Percentiles rank a stretch among this genome's conserved stretches.
phyloP scores from a whole-genome alignment of 768 basidiomycete species.

The Lentinula boryana region DNA sequence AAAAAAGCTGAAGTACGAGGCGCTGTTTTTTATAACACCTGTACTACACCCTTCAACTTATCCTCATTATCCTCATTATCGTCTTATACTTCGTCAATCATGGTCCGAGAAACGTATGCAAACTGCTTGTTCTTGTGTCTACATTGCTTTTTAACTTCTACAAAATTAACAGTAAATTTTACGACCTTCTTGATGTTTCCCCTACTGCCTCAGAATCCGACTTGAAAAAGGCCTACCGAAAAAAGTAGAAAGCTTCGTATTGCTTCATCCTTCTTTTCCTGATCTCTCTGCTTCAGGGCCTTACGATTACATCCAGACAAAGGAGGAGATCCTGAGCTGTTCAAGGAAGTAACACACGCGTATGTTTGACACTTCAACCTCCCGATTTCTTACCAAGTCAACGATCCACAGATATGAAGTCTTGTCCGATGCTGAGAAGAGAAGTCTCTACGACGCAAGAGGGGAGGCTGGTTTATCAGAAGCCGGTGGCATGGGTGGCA shows the following conservation, averaged over 20 bases:
- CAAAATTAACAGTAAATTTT: constrained; percentile 60
- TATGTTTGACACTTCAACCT: constrained; percentile 36
- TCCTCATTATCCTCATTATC: not conserved
- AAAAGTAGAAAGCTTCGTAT: constrained; percentile 50
- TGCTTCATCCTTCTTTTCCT: constrained; percentile 6
- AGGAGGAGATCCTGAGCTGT: constrained; percentile 92
- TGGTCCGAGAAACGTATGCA: constrained; percentile 8
- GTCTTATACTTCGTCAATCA: not conserved
- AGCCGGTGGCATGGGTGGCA: constrained; percentile 86
- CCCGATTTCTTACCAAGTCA: not conserved
- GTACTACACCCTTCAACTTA: not conserved
- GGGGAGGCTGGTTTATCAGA: constrained; percentile 91
- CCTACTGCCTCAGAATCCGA: constrained; percentile 77
- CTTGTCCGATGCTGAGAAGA: constrained; percentile 81
- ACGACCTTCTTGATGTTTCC: constrained; percentile 86
- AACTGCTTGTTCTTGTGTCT: not conserved
- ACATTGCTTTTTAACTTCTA: not conserved
- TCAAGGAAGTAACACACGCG: constrained; percentile 98
- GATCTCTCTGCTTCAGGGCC: constrained; percentile 43
- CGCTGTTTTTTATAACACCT: not conserved
- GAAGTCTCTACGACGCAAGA: constrained; percentile 77
- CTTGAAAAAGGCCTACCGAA: constrained; percentile 93
- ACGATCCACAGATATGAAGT: constrained; percentile 71
- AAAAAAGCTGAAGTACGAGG: not conserved
- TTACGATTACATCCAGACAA: constrained; percentile 87